phyloP scores from a whole-genome alignment of 257 asterid genomes.

The Lycium ferocissimum region DNA sequence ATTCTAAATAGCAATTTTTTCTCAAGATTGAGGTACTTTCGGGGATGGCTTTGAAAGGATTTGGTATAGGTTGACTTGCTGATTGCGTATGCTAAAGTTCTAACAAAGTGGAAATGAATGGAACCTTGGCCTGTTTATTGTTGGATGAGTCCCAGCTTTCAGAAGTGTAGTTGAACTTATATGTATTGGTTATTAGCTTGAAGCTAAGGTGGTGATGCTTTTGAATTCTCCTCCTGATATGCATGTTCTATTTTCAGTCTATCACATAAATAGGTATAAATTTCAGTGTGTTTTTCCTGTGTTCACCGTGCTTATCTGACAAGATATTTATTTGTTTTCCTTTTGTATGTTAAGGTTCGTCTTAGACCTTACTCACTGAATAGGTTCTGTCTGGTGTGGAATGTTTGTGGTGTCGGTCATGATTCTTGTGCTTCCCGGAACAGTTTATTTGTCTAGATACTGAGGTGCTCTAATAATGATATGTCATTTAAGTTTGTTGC shows the following conservation, averaged over 20 bases:
- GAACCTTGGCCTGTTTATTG: not conserved
- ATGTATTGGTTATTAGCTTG: not conserved
- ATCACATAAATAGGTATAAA: not conserved
- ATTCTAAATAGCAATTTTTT: not conserved
- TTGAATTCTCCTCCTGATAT: not conserved
- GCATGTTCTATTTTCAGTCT: not conserved
- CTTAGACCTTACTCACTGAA: not conserved
- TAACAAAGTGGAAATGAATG: not conserved
- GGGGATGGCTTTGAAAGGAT: not conserved
- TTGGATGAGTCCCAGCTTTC: not conserved
- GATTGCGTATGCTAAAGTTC: not conserved
- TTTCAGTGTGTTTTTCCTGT: not conserved
- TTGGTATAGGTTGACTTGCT: not conserved
- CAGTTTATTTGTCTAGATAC: not conserved
- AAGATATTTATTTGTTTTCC: not conserved
- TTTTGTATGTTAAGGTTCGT: not conserved
- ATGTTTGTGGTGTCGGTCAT: not conserved
- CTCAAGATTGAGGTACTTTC: not conserved
- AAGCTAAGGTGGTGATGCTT: not conserved
- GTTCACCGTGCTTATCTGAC: not conserved
- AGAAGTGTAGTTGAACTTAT: not conserved
- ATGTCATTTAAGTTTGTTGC: not conserved
- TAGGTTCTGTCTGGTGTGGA: not conserved
- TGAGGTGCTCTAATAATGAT: slow-evolving; percentile 3
- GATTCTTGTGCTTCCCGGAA: not conserved